Percentiles rank a stretch among this genome's conserved stretches.
These are phyloP conservation scores for Epicoccum nigrum DNA, from an alignment of 2,329 filamentous ascomycete species.

Conservation along the genomic window DNA sequence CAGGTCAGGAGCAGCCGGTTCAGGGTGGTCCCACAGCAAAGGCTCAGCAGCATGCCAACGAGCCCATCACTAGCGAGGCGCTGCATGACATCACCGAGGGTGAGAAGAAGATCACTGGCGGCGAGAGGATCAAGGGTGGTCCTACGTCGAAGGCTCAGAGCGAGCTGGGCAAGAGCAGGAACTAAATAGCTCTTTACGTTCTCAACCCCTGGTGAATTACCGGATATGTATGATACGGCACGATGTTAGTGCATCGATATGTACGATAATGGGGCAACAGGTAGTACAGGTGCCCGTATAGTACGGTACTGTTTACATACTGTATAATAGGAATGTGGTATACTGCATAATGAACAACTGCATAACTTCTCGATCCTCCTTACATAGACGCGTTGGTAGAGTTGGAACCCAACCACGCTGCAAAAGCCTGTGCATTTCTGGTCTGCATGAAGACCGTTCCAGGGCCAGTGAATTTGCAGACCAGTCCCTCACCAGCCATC, in stretches of 20 bases:
- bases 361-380: background rate
- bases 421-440: slow-evolving; percentile 74
- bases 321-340: slow-evolving; percentile 6
- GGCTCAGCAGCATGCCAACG: slow-evolving; percentile 38
- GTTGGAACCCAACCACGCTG: slow-evolving; percentile 54
- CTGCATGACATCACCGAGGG: slow-evolving; percentile 42
- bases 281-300: background rate
- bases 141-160: slow-evolving; percentile 42
- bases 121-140: slow-evolving; percentile 40
- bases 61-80: slow-evolving; percentile 38
- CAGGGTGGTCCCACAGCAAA: slow-evolving; percentile 36
- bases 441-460: slow-evolving; percentile 94
- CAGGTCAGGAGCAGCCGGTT: slow-evolving; percentile 26
- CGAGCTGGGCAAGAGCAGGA: slow-evolving; percentile 38
- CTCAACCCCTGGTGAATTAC: too few relatives aligned
- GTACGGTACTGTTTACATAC: background rate
- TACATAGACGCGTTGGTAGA: slow-evolving; percentile 16
- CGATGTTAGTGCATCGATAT: background rate
- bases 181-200: background rate
- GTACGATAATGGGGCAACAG: background rate
- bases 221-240: too few relatives aligned
- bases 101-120: slow-evolving; percentile 43
- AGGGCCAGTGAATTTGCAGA: slow-evolving; percentile 90
- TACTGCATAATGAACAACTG: slow-evolving; percentile 6
- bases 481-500: slow-evolving; percentile 81